Percentiles rank a stretch among this genome's conserved stretches.
Conservation (phyloP, 2,329 filamentous ascomycete species). For the Aureobasidium namibiae region DNA sequence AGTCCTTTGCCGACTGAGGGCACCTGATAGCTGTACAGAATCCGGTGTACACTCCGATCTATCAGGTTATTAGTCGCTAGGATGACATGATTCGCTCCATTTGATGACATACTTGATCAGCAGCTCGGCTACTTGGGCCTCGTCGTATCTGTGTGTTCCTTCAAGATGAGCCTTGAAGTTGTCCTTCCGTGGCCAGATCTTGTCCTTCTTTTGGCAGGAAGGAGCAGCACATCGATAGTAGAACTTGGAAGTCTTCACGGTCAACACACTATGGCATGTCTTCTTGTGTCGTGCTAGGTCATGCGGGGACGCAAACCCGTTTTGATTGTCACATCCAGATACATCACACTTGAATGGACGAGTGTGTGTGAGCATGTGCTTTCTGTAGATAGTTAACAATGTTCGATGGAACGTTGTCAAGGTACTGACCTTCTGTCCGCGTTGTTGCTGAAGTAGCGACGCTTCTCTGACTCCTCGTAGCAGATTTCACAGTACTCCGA, state of each 20-base stretch:
- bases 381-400: not conserved
- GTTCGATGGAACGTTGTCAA: not conserved
- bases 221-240: slow-evolving; percentile 11
- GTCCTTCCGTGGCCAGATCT: slow-evolving; percentile 10
- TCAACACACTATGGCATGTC: slow-evolving; percentile 10
- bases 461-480: not conserved
- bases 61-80: not conserved
- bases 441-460: slow-evolving; percentile 6
- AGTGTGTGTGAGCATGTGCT: slow-evolving; percentile 9
- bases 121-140: not conserved
- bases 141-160: slow-evolving; percentile 5
- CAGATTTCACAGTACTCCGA: slow-evolving; percentile 1
- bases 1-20: not conserved
- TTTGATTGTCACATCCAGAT: not conserved
- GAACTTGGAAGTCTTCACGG: slow-evolving; percentile 6
- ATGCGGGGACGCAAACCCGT: slow-evolving; percentile 8
- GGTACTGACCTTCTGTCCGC: not conserved
- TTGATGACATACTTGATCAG: not conserved
- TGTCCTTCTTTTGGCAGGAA: slow-evolving; percentile 7
- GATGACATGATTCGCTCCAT: not conserved
- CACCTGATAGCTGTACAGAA: not conserved
- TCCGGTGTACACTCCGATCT: slow-evolving; percentile 3
- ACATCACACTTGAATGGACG: slow-evolving; percentile 9
- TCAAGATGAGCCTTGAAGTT: slow-evolving; percentile 13
- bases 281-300: slow-evolving; percentile 11